Evolutionary conservation across 768 basidiomycete genomes (phyloP).

Genomic region (Tylopilus plumbeoviolaceoides): DNA sequence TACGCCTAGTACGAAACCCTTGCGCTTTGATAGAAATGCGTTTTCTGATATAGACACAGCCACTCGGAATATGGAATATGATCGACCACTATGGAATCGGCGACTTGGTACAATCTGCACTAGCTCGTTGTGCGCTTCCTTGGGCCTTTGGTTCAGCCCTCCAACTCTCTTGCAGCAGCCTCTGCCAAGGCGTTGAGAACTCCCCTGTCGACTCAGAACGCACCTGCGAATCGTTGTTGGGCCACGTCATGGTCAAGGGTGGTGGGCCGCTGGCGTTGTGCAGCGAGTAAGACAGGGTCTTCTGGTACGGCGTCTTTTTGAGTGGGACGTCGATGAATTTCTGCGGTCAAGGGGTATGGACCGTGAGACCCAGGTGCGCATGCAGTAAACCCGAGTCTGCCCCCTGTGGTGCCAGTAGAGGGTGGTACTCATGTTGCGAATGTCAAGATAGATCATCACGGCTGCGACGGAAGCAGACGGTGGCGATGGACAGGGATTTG

Average conservation of each 20-base stretch:
- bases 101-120: neutral
- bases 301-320: neutral
- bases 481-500: slow-evolving; percentile 66
- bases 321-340: slow-evolving; percentile 47
- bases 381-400: slow-evolving; percentile 36
- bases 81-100: neutral
- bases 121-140: slow-evolving; percentile 11
- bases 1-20: too few species aligned
- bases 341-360: slow-evolving; percentile 35
- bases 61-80: too few species aligned
- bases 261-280: neutral
- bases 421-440: slow-evolving; percentile 36
- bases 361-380: neutral
- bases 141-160: slow-evolving; percentile 47
- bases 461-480: slow-evolving; percentile 45
- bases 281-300: neutral
- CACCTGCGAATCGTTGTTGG: slow-evolving; percentile 47
- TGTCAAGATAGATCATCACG: slow-evolving; percentile 50
- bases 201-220: slow-evolving; percentile 41
- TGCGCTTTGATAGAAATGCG: too few species aligned
- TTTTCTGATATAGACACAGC: too few species aligned
- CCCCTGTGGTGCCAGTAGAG: slow-evolving; percentile 31
- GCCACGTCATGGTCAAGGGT: slow-evolving; percentile 36
- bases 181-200: slow-evolving; percentile 55
- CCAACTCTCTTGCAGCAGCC: slow-evolving; percentile 50